phyloP scores from a whole-genome alignment of 1,284 basidiomycete genomes.

The Salmacisia buchloeana region DNA sequence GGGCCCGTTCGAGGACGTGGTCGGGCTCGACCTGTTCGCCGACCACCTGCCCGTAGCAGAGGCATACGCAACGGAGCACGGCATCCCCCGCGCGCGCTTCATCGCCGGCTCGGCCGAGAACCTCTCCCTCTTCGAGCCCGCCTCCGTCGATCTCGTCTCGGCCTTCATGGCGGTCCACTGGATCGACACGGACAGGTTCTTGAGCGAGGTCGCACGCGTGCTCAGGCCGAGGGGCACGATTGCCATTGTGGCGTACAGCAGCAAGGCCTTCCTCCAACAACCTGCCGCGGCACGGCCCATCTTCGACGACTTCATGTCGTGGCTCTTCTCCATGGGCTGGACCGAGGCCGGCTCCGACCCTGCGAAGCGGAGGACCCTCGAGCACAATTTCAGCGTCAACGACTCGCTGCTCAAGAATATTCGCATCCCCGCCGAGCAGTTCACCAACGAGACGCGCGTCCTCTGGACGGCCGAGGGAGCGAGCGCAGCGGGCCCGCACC shows the following conservation, averaged over 20 bases:
- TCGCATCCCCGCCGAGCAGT: neutral
- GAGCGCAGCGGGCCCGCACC: neutral
- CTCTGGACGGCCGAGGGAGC: neutral
- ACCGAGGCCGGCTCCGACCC: neutral
- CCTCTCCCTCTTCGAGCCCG: neutral
- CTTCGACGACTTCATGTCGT: neutral
- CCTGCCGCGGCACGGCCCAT: neutral
- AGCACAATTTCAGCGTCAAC: neutral
- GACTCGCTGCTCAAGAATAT: neutral
- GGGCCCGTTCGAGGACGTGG: neutral
- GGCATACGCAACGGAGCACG: neutral
- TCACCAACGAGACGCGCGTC: neutral
- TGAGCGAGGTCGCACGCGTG: neutral
- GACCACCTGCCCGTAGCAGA: neutral
- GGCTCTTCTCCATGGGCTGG: neutral
- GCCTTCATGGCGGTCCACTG: neutral
- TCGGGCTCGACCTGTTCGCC: neutral
- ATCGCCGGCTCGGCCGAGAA: neutral
- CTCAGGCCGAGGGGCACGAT: neutral
- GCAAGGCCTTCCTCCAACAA: neutral
- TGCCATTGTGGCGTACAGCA: slow-evolving; percentile 1
- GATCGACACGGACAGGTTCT: neutral
- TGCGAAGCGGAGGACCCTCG: neutral
- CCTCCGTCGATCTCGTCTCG: neutral
- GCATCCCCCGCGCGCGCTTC: neutral